Evolutionary conservation across 441 rosid species (phyloP), one percentile per base, ranked within the genome.

Genomic region (Brassica balearica): DNA sequence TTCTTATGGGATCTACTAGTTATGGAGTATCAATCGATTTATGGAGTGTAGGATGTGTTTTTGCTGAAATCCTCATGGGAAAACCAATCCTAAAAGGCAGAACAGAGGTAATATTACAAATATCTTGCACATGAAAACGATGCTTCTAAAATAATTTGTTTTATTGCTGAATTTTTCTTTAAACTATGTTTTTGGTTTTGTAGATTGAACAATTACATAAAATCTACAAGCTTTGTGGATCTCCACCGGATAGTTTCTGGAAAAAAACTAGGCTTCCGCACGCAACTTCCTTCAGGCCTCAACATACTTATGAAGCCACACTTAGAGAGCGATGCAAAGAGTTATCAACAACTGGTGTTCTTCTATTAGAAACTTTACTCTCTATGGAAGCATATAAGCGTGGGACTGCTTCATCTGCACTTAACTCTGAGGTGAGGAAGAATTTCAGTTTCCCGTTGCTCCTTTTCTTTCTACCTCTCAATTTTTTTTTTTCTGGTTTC

Each of bases 141-240:
- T 3, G 8, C 38, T 34, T 59, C 15, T 65, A 61, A 25, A 7
- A 14, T 70, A 19, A 53, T 32, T 8, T 41, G 41, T 15, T 8
- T 2, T 34, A 5, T 38, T 27, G 20, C 22, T 59, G 41, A 41
- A 32, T 65, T 41, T 12, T 4, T 51, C 10, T 8, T 3, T 8
- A 12, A 53, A 17, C 27, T 61, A 8, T 2, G 8, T 11, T n/a
- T 22, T 53, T 59, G 25, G 61, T 69, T 59, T 77, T 67, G 25
- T 81, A 94, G 98, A 94, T 95, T 34, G 99, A 95, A 75, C 99
- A 95, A 78, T 68, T 95, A 63, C 99, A 95, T 83, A 95, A 95
- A 80, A 90, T 92, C 62, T 92, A 92, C 82, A 90, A 84, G 80
- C 92, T 92, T n/a, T 92, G 97, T 68, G 99, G 99, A 36, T 90